Evolutionary conservation across 1,284 basidiomycete genomes (phyloP), one percentile per base, ranked within the genome.

Genomic region (Puccinia triticina): DNA sequence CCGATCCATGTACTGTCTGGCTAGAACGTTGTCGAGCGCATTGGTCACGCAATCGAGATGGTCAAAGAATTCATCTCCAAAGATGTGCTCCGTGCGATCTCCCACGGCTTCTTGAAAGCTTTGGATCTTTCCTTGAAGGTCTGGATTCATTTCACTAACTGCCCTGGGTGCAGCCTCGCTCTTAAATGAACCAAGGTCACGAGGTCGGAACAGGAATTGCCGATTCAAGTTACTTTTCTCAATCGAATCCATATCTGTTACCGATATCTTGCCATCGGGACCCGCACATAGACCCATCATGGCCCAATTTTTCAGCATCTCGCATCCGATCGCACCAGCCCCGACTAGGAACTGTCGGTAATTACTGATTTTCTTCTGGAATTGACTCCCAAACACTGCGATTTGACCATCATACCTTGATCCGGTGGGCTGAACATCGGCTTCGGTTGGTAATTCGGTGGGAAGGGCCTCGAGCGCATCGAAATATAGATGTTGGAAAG

Each of bases 221-320:
- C 97, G 90, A 88, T 99, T 99, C 83, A 99, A 88, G 88, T 99
- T 99, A 86, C 93, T 95, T 91, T 99, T 99, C 89, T 99, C 97
- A 86, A 99, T 99, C 43, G 96, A 98, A 88, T 99, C 97, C 86
- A 99, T 89, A 88, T 99, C 97, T 21, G 97, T 99, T 77, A 99
- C 95, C 86, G 96, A 92, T 83, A 99, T 95, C 79, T 91, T 89
- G 32, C 95, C 97, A 77, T 92, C 89, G 21, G 91, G 89, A 2
- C 94, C 94, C 59, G 92, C 91, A 18, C 91, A 96, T 71, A 99
- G 89, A 84, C 97, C 97, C 91, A 99, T 98, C 95, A 99, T 95
- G 85, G 94, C 93, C 97, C 97, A 99, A 88, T 99, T 99, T 90
- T 99, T 99, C 86, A 99, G 89, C 97, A 99, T 99, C 89, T 99